Base-by-base conservation (phyloP, 148 eudicot genomes). In the Camellia granthamiana region DNA sequence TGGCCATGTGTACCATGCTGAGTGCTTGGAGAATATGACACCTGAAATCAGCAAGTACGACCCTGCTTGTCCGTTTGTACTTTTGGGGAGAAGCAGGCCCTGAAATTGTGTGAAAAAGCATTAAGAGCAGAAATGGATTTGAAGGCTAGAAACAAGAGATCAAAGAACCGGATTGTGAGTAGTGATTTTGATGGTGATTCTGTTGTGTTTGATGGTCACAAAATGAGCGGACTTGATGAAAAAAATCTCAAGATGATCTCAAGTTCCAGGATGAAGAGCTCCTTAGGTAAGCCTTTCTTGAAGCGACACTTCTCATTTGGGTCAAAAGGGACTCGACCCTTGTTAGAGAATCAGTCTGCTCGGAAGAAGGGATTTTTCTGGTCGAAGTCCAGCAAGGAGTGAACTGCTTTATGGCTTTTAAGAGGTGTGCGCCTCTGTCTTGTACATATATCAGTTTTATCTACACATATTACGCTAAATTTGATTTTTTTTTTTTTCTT, bases 51-150 rank as follows among this genome's bases (percentile, higher is more conserved):
- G 86, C 83, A 96, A 96, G 84, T 96, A 90, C 68, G 99, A 96
- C 71, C 99, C 99, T 6, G 86, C 88, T 44, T 96, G 99, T 82
- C 99, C 99, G 0, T 94, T 75, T 96, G 99, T 87, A 91, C 98
- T 64, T 87, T 89, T 72, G 99, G 99, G 58, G 98, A 88, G 86
- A 96, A 96, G 79, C 90, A 86, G 83, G 85, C 86, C 30, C 38
- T 82, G 84, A 91, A 92, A 86, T 82, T 92, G 77, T 81, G 93
- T 4, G 95, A 90, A 56, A 94, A 92, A 75, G 90, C 89, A 74
- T 79, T 91, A 68, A 94, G 84, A 90, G 92, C 90, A 49, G 95
- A 90, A 83, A 76, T 84, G 86, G 92, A 90, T 78, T 79, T 85
- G 46, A 93, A 89, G 83, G 79, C 86, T 83, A 89, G 76, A 78